A percentile compares a stretch with the other conserved stretches of the same genome.
phyloP scores from a whole-genome alignment of 164 flowering plant genomes.

The Litsea cubeba region DNA sequence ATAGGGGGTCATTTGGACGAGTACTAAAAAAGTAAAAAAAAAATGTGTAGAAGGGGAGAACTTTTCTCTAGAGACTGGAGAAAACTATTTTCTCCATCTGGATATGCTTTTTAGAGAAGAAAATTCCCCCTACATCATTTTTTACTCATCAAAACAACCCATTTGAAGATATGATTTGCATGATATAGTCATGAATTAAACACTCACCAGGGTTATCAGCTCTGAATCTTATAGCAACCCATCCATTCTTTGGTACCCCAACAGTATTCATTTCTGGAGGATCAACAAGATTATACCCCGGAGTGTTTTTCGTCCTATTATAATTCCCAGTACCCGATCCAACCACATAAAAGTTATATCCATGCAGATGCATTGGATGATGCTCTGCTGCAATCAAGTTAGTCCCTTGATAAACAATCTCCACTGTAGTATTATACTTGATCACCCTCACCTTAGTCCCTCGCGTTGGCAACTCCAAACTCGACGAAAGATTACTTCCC shows the following conservation, averaged over 20 bases:
- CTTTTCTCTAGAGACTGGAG: too few relatives aligned
- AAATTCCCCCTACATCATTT: too few relatives aligned
- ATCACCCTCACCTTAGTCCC: constrained; percentile 41
- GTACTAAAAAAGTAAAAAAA: too few relatives aligned
- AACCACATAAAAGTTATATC: constrained; percentile 53
- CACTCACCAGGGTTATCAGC: constrained; percentile 58
- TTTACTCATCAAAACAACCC: too few relatives aligned
- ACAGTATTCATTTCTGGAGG: constrained; percentile 48
- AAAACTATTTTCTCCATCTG: too few relatives aligned
- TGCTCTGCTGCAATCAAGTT: constrained; percentile 23
- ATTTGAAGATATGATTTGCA: neutral
- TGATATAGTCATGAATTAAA: neutral
- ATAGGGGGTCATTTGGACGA: too few relatives aligned
- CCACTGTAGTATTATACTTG: constrained; percentile 33
- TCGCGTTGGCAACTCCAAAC: constrained; percentile 11
- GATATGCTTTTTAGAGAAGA: too few relatives aligned
- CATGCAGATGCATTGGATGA: constrained; percentile 68
- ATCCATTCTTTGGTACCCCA: constrained; percentile 49
- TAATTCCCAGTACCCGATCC: constrained; percentile 59
- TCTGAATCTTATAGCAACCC: constrained; percentile 49
- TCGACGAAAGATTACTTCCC: constrained; percentile 18
- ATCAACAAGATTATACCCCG: constrained; percentile 45
- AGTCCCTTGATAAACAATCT: constrained; percentile 49
- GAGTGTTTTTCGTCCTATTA: constrained; percentile 35
- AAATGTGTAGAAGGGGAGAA: too few relatives aligned